These are phyloP conservation scores for Candida ovalis DNA, from an alignment of 805 yeast genomes.

Conservation along the genomic window DNA sequence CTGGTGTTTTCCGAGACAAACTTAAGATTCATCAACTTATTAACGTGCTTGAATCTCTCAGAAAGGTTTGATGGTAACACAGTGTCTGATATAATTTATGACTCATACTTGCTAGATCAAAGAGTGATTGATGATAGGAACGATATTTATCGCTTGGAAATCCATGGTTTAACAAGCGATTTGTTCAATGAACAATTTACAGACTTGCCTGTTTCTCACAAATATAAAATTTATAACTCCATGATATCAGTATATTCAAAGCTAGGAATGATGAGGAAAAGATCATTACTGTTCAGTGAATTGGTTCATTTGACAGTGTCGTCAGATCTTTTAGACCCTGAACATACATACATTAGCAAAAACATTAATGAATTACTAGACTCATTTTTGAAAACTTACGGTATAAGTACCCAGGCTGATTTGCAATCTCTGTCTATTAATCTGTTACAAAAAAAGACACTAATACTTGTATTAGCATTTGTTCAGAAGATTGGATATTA, in stretches of 20 bases:
- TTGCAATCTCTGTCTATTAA: constrained; percentile 5
- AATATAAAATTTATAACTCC: constrained; percentile 59
- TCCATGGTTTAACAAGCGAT: constrained; percentile 45
- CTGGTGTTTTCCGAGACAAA: constrained; percentile 71
- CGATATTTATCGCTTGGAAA: constrained; percentile 33
- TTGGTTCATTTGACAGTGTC: constrained; percentile 45
- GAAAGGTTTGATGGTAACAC: constrained; percentile 43
- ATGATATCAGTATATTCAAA: constrained; percentile 62
- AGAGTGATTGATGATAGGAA: neutral
- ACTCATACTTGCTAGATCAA: constrained; percentile 20
- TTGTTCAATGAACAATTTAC: constrained; percentile 42
- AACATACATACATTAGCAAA: constrained; percentile 8
- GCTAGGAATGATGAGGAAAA: constrained; percentile 61
- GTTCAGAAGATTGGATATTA: constrained; percentile 49
- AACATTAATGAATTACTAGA: constrained; percentile 34
- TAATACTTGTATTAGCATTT: constrained; percentile 42
- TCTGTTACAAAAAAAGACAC: constrained; percentile 38
- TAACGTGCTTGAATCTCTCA: constrained; percentile 48
- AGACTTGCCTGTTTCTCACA: constrained; percentile 46
- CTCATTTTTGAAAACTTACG: constrained; percentile 49
- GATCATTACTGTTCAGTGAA: constrained; percentile 65
- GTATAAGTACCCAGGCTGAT: constrained; percentile 30
- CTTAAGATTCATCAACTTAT: constrained; percentile 57
- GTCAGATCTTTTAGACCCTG: constrained; percentile 8
- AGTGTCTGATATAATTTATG: constrained; percentile 43